Conservation (phyloP, 73 alveolate genomes). For the Symbiodinium natans region DNA sequence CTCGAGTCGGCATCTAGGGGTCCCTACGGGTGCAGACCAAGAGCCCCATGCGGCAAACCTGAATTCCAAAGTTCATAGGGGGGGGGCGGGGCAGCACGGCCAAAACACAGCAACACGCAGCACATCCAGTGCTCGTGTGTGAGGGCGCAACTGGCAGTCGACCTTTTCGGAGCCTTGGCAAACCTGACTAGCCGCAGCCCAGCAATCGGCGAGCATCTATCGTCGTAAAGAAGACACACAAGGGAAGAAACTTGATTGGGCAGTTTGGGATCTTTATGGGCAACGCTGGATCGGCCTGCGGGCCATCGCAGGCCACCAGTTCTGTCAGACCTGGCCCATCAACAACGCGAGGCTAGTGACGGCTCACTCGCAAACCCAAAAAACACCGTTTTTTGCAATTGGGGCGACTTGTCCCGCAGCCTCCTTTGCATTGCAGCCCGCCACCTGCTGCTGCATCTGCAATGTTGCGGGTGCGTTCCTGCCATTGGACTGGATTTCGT, state of each 20-base stretch:
- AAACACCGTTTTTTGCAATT: too few relatives aligned
- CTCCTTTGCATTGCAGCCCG: slow-evolving; percentile 87
- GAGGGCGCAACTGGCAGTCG: slow-evolving; percentile 19
- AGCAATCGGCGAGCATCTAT: too few relatives aligned
- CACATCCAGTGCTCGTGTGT: neutral
- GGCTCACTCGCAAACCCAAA: too few relatives aligned
- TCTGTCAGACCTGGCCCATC: neutral
- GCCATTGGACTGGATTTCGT: neutral
- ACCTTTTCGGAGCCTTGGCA: slow-evolving; percentile 56
- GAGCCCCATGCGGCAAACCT: slow-evolving; percentile 85
- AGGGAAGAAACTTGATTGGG: too few relatives aligned
- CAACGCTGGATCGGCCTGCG: neutral
- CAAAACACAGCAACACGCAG: neutral
- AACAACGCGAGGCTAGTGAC: too few relatives aligned
- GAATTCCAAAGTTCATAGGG: neutral
- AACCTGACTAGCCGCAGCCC: neutral
- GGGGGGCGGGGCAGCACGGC: neutral
- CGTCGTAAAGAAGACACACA: too few relatives aligned
- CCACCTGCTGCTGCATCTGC: slow-evolving; percentile 66
- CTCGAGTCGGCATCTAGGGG: too few relatives aligned
- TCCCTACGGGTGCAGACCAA: slow-evolving; percentile 62
- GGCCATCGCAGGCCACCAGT: slow-evolving; percentile 6
- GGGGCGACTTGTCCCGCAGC: neutral
- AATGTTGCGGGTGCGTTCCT: slow-evolving; percentile 63
- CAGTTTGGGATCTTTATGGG: too few relatives aligned